Evolutionary conservation across 805 yeast species (phyloP), one percentile per base, ranked within the genome.

Genomic region (Saturnispora saitoi): DNA sequence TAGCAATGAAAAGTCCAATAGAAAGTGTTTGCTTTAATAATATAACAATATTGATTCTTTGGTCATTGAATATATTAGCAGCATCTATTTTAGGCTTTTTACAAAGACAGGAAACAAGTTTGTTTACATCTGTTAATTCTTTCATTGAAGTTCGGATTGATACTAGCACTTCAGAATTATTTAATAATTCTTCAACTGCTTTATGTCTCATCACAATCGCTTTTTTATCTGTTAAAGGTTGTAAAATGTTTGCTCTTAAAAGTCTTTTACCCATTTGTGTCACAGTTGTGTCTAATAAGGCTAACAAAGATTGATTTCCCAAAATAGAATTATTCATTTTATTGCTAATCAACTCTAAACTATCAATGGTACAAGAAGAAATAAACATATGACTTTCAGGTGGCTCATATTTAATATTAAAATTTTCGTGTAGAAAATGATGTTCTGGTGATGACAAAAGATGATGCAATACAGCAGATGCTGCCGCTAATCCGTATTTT

Each of bases 211-310:
- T 54, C 10, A 54, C 48, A 3, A 75, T 65, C 20, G 71, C 66
- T 0, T 53, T 51, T 15, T 49, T 51, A 51, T 71, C 70, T 0
- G 75, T 71, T 14, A 75, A 54, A 0, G 79, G 80, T 49, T 75
- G 80, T n/a, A 75, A 51, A 3, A 74, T 66, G 45, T 66, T 72
- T 32, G 63, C 69, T 51, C 67, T 64, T 43, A 76, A 56, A 6
- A 68, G 49, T 45, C 78, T 53, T 14, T 57, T 59, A 0, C 79
- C 80, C 79, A 75, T 75, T 46, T 66, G 70, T 0, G 80, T 75
- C 0, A 56, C 49, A 0, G 77, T 72, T 1, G 57, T 52, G 52
- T 74, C 65, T 40, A 74, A 51, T 37, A 63, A 60, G 24, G 67
- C 70, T 29, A 66, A 62, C 7, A 75, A 56, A 0, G 71, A 63